Percentiles rank a stretch among this genome's conserved stretches.
Evolutionary conservation across 345 rosid species (phyloP).

Genomic region (Triadica sebifera): DNA sequence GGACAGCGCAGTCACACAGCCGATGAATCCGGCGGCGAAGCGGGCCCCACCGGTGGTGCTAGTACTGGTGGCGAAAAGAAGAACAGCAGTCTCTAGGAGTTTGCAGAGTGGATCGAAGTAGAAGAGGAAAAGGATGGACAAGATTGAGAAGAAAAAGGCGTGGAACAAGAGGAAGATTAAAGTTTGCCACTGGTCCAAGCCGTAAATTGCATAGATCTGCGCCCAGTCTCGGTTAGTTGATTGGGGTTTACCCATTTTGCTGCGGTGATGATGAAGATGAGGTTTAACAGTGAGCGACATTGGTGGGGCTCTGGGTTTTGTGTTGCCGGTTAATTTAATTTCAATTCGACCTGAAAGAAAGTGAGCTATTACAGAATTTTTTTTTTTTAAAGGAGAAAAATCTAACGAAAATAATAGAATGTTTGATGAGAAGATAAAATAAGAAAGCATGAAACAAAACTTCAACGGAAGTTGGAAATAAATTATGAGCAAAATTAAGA

Average conservation of each 20-base stretch:
- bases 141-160: constrained; percentile 63
- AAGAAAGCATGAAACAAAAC: too few relatives aligned
- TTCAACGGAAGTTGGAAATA: too few relatives aligned
- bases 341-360: not conserved
- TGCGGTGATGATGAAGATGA: constrained; percentile 8
- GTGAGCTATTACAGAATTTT: not conserved
- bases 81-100: constrained; percentile 37
- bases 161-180: constrained; percentile 57
- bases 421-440: too few relatives aligned
- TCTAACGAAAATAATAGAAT: not conserved
- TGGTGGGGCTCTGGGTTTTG: not conserved
- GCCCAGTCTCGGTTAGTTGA: constrained; percentile 60
- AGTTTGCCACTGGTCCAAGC: constrained; percentile 89
- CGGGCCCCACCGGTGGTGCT: constrained; percentile 33
- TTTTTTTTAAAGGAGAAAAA: not conserved
- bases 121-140: constrained; percentile 61
- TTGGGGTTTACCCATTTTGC: constrained; percentile 19
- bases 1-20: constrained; percentile 65
- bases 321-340: not conserved
- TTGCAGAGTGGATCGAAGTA: constrained; percentile 63
- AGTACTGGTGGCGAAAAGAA: constrained; percentile 28
- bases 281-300: constrained; percentile 25
- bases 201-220: constrained; percentile 93
- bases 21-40: constrained; percentile 74
- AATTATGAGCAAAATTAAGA: too few relatives aligned